phyloP scores from a whole-genome alignment of 2,329 filamentous ascomycete species.

The Talaromyces funiculosus region DNA sequence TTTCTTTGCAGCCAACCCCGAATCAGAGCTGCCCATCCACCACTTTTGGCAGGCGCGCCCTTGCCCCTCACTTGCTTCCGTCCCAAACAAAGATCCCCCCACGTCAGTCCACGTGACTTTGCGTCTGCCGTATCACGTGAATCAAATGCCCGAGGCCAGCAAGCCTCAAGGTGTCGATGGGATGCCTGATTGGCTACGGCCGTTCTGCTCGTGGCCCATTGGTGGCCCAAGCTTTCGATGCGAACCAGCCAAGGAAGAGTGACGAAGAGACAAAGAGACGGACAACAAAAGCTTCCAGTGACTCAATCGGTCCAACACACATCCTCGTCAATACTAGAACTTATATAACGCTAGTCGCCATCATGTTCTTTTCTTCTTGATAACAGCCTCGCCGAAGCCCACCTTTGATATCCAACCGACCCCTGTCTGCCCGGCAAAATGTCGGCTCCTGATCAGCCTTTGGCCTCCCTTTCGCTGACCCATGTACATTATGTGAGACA shows the following conservation, averaged over 20 bases:
- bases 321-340: not conserved
- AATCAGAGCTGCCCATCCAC: not conserved
- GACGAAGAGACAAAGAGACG: not conserved
- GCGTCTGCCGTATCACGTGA: not conserved
- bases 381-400: not conserved
- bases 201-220: not conserved
- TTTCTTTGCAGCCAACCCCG: not conserved
- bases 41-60: constrained; percentile 4
- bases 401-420: not conserved
- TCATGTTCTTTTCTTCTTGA: not conserved
- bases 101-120: constrained; percentile 3
- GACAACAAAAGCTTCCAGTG: not conserved
- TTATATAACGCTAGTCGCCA: not conserved
- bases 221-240: not conserved
- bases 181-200: not conserved
- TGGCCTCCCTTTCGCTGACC: constrained; percentile 88
- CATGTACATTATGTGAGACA: constrained; percentile 85
- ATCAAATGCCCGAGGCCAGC: not conserved
- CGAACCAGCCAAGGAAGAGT: not conserved
- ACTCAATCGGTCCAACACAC: not conserved
- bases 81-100: not conserved
- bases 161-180: not conserved
- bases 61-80: constrained; percentile 4
- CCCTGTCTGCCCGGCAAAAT: constrained; percentile 5
- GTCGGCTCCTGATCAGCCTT: constrained; percentile 41